phyloP scores from a whole-genome alignment of 2,329 filamentous ascomycete species.

The Leptographium lundbergii region DNA sequence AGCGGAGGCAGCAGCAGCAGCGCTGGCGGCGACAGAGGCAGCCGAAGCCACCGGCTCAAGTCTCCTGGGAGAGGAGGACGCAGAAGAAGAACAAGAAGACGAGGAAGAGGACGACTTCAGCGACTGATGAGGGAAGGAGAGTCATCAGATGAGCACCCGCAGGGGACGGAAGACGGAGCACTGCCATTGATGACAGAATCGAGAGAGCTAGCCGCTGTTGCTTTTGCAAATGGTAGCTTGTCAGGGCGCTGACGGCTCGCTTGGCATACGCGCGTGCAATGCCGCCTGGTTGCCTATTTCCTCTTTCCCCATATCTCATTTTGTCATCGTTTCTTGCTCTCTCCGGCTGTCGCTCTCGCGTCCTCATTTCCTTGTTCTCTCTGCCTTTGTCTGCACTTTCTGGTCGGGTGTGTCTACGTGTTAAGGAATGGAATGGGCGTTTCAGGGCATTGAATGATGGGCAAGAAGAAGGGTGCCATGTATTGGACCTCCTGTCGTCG shows the following conservation, averaged over 20 bases:
- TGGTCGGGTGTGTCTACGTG: background rate
- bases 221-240: too few relatives aligned
- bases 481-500: background rate
- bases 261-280: too few relatives aligned
- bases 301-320: too few relatives aligned
- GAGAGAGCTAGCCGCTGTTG: too few relatives aligned
- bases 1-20: conserved; percentile 3
- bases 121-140: background rate
- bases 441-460: background rate
- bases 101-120: background rate
- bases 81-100: background rate
- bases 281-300: too few relatives aligned
- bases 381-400: background rate
- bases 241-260: too few relatives aligned
- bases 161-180: too few relatives aligned
- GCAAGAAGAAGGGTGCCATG: background rate
- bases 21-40: background rate
- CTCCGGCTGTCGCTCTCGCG: background rate
- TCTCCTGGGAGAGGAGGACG: background rate
- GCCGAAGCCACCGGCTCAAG: background rate
- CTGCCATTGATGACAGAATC: too few relatives aligned
- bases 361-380: background rate
- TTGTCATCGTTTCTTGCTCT: background rate
- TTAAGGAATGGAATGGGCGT: background rate
- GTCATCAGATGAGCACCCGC: too few relatives aligned